Conservation (phyloP, 2,329 filamentous ascomycete genomes). For the Sclerotinia sclerotiorum region DNA sequence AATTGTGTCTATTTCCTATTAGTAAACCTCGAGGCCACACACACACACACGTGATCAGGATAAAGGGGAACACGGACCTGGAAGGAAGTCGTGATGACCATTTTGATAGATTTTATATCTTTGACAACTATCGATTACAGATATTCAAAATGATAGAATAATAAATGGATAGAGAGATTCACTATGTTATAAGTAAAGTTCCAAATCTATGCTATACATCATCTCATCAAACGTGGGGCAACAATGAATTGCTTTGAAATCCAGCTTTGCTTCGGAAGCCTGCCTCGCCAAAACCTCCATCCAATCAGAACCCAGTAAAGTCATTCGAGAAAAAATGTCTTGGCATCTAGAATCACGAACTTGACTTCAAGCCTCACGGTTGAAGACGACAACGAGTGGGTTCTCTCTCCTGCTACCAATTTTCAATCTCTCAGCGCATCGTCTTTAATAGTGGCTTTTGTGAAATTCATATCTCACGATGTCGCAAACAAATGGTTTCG, state of each 20-base stretch:
- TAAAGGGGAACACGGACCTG: slow-evolving; percentile 35
- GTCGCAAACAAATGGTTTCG: slow-evolving; percentile 78
- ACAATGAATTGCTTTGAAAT: slow-evolving; percentile 37
- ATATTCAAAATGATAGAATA: not conserved
- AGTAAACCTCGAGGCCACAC: not conserved
- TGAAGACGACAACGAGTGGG: slow-evolving; percentile 21
- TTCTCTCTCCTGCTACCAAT: slow-evolving; percentile 1
- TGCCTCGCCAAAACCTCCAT: slow-evolving; percentile 5
- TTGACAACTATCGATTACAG: not conserved
- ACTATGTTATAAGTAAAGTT: not conserved
- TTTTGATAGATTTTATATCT: slow-evolving; percentile 24
- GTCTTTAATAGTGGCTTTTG: slow-evolving; percentile 28
- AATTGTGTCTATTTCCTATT: slow-evolving; percentile 72
- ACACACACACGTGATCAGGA: slow-evolving; percentile 34
- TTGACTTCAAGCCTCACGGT: slow-evolving; percentile 9
- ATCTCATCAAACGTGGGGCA: slow-evolving; percentile 24
- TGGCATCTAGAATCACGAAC: slow-evolving; percentile 21
- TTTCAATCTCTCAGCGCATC: not conserved
- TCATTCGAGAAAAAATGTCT: slow-evolving; percentile 20
- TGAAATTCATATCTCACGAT: slow-evolving; percentile 48
- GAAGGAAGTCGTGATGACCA: slow-evolving; percentile 41
- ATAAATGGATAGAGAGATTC: not conserved
- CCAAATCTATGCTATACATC: not conserved
- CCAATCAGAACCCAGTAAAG: slow-evolving; percentile 17
- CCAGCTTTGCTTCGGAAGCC: slow-evolving; percentile 15